Evolutionary conservation across 2,329 filamentous ascomycete species (phyloP).

Genomic region (Talaromyces marneffei): DNA sequence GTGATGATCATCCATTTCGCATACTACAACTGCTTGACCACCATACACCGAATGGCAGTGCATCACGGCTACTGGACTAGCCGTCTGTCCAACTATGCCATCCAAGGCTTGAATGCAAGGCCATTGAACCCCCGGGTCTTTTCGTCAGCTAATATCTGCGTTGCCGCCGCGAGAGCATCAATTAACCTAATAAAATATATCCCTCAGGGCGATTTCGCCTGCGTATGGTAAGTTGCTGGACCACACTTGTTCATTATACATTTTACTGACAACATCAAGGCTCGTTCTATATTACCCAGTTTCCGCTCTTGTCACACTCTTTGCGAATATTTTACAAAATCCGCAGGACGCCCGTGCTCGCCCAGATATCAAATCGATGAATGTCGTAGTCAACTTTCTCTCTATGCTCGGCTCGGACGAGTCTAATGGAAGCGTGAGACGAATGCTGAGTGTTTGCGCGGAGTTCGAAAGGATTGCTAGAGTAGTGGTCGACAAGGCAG

Average conservation of each 20-base stretch:
- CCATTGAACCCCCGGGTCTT: slow-evolving; percentile 92
- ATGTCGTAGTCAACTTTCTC: slow-evolving; percentile 83
- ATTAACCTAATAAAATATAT: slow-evolving; percentile 95
- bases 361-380: slow-evolving; percentile 87
- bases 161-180: slow-evolving; percentile 83
- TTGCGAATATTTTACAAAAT: slow-evolving; percentile 94
- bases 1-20: slow-evolving; percentile 92
- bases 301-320: slow-evolving; percentile 86
- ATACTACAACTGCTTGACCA: slow-evolving; percentile 97
- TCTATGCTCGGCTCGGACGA: slow-evolving; percentile 84
- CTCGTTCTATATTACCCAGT: slow-evolving; percentile 95
- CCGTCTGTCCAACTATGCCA: slow-evolving; percentile 86
- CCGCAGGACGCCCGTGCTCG: slow-evolving; percentile 82
- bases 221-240: slow-evolving; percentile 69
- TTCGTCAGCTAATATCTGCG: slow-evolving; percentile 85
- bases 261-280: slow-evolving; percentile 42
- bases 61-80: slow-evolving; percentile 99
- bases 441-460: slow-evolving; percentile 90
- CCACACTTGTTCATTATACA: neutral
- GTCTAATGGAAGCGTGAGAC: slow-evolving; percentile 81
- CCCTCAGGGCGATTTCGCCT: slow-evolving; percentile 87
- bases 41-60: slow-evolving; percentile 96
- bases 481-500: slow-evolving; percentile 82
- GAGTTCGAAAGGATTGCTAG: slow-evolving; percentile 94
- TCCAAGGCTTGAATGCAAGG: slow-evolving; percentile 84